A percentile compares a stretch with the other conserved stretches of the same genome.
Conservation (phyloP, 495 filamentous ascomycete genomes). For the Letharia columbiana region DNA sequence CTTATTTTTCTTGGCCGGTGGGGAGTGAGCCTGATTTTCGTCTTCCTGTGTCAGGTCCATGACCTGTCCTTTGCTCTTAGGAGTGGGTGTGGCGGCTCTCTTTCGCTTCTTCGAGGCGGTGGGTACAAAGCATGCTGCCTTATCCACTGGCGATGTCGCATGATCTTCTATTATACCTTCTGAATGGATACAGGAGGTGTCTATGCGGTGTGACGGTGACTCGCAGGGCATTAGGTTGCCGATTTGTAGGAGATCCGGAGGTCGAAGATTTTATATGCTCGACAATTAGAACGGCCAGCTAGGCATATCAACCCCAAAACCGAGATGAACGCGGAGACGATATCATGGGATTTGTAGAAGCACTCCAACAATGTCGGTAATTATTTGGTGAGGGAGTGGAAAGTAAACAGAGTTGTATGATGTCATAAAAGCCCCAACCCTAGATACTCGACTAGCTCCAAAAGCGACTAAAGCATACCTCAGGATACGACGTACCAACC, state of each 20-base stretch:
- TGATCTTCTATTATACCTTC: not conserved
- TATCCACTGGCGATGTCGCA: not conserved
- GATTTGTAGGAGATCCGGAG: not conserved
- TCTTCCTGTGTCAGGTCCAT: constrained; percentile 25
- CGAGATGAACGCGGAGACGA: not conserved
- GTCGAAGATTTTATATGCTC: not conserved
- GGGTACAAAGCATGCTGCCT: not conserved
- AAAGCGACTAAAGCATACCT: too few species aligned
- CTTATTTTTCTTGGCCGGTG: constrained; percentile 25
- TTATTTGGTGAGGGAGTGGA: not conserved
- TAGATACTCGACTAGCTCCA: not conserved
- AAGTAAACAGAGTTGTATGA: not conserved
- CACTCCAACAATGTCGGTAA: not conserved
- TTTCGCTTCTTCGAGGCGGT: constrained; percentile 14
- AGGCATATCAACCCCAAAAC: not conserved
- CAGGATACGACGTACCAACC: not conserved
- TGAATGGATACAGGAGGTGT: not conserved
- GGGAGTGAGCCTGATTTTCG: constrained; percentile 2
- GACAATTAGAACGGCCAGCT: not conserved
- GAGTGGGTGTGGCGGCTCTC: constrained; percentile 8
- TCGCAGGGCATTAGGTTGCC: not conserved
- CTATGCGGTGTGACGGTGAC: not conserved
- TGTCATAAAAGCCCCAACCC: not conserved
- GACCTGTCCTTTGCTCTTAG: constrained; percentile 13
- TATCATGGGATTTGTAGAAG: too few species aligned